Evolutionary conservation across 495 filamentous ascomycete genomes (phyloP).

Genomic region (Tetracladium marchalianum): DNA sequence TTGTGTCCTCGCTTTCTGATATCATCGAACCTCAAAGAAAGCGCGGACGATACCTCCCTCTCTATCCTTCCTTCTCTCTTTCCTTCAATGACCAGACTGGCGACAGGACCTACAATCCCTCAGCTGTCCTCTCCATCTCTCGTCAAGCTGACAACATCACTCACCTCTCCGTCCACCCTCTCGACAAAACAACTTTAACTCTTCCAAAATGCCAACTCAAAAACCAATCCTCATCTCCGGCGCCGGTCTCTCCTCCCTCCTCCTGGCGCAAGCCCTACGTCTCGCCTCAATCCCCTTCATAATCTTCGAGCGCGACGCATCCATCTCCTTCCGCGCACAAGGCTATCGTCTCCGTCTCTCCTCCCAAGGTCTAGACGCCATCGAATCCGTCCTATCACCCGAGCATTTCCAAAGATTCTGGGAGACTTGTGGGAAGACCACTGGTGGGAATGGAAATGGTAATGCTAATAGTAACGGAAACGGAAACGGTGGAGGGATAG

Average conservation of each 20-base stretch:
- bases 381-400: conserved; percentile 39
- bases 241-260: conserved; percentile 39
- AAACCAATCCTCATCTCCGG: conserved; percentile 46
- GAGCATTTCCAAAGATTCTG: conserved; percentile 38
- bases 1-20: no score
- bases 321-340: conserved; percentile 38
- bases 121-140: no score
- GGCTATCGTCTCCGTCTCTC: conserved; percentile 46
- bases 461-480: no score
- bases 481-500: conserved; percentile 36
- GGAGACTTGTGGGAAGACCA: conserved; percentile 40
- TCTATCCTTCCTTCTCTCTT: no score
- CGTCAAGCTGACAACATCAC: no score
- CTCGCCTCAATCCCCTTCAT: conserved; percentile 36
- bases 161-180: no score
- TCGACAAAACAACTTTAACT: no score
- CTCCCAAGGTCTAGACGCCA: conserved; percentile 37
- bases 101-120: no score
- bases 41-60: no score
- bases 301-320: conserved; percentile 41
- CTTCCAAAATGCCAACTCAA: no score
- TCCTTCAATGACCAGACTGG: no score
- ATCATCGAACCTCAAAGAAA: no score
- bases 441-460: not conserved
- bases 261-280: conserved; percentile 38